A percentile compares a stretch with the other conserved stretches of the same genome.
These are phyloP conservation scores for Alternaria ethzedia DNA, from an alignment of 2,329 filamentous ascomycete species.

Conservation along the genomic window DNA sequence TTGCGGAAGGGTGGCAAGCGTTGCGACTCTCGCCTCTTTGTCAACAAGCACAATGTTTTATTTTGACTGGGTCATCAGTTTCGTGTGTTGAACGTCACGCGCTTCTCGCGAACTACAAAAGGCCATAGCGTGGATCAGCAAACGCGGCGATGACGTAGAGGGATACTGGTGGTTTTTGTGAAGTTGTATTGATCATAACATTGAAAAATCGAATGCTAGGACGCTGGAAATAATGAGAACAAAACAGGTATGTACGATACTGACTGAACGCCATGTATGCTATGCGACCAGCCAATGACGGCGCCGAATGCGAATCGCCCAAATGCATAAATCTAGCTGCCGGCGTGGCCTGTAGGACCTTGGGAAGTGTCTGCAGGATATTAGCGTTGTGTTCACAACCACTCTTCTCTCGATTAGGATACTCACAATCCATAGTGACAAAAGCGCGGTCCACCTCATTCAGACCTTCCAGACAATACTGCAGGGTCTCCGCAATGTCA, in stretches of 20 bases:
- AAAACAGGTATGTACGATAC: neutral
- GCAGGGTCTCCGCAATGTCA: conserved; percentile 67
- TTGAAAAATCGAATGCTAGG: neutral
- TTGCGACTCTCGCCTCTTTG: neutral
- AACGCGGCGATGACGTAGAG: neutral
- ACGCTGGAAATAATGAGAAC: neutral
- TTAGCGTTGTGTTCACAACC: conserved; percentile 8
- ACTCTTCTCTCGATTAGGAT: neutral
- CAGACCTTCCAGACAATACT: conserved; percentile 65
- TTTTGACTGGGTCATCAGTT: too few species aligned
- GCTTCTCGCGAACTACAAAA: neutral
- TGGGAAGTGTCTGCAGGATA: conserved; percentile 26
- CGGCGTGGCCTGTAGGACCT: conserved; percentile 33
- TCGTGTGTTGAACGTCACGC: neutral
- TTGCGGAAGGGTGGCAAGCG: neutral
- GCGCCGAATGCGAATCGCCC: neutral
- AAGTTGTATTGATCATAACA: neutral
- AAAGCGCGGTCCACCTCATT: conserved; percentile 61
- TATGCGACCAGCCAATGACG: neutral
- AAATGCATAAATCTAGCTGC: neutral
- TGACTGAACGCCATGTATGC: conserved; percentile 6
- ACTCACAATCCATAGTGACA: conserved; percentile 59
- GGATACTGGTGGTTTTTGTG: neutral
- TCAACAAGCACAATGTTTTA: neutral
- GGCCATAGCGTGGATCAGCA: too few species aligned